Evolutionary conservation across 257 asterid genomes (phyloP), one percentile per base, ranked within the genome.

Genomic region (Nicotiana tabacum): DNA sequence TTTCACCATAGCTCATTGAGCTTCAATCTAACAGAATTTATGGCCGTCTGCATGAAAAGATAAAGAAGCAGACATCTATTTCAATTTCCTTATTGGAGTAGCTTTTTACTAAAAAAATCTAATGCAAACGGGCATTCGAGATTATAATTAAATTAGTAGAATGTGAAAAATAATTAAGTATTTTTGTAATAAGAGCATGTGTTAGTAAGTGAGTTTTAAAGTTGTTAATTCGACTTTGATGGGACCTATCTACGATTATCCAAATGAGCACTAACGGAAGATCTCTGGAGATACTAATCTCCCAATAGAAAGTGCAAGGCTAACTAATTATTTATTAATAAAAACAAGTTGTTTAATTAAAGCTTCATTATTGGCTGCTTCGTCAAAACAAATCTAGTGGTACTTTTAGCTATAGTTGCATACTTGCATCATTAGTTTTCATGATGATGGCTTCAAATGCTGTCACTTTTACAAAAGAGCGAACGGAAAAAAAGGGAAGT

Each of bases 321-420:
- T 35, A 61, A 66, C 76, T 61, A 35, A 12, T 64, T 62, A 3
- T 53, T 76, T 35, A 16, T 58, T 80, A 17, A 80, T 5, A 70
- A 79, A 39, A 57, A 32, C 61, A 65, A 58, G 77, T 78, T 84
- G 83, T 84, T 84, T 65, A 72, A 37, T 72, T 46, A 72, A 30
- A 56, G 77, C 56, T 83, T 77, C 39, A 72, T 13, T 79, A 78
- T 72, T 46, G 79, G 8, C n/a, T 46, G 39, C 24, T 46, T 13
- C 15, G 79, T 72, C 15, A 10, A 83, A 46, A 72, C 39, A 21
- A 46, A 46, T 72, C 39, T 46, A 24, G 3, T 46, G 13, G 35
- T 43, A 72, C 37, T 21, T 46, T 70, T 70, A 39, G 78, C 60
- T 21, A 29, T 32, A 43, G 12, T 18, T 57, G 29, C 10, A 17